phyloP scores from a whole-genome alignment of 176 grass and related monocot genomes.

The Zoysia pacifica region DNA sequence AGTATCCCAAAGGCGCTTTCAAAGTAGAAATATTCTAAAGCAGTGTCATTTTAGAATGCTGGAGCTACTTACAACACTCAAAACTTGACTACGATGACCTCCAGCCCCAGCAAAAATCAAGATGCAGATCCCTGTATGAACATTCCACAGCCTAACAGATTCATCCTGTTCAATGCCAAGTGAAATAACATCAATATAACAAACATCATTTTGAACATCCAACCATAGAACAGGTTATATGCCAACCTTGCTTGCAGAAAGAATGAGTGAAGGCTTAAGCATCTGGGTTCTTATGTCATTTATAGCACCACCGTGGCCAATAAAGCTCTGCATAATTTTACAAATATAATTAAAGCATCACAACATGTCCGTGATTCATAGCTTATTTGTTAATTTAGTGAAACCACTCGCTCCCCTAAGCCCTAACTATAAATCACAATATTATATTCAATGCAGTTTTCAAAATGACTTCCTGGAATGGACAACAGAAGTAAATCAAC shows the following conservation, averaged over 20 bases:
- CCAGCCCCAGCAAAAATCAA: slow-evolving; percentile 90
- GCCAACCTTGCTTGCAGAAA: slow-evolving; percentile 95
- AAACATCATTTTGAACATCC: background rate
- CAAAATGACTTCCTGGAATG: too few relatives aligned
- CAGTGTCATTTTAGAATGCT: slow-evolving; percentile 14
- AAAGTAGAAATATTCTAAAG: background rate
- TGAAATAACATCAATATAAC: slow-evolving; percentile 29
- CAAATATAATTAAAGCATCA: slow-evolving; percentile 19
- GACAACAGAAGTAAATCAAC: background rate
- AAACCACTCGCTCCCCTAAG: too few relatives aligned
- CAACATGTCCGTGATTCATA: background rate
- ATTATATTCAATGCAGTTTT: background rate
- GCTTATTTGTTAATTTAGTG: slow-evolving; percentile 17
- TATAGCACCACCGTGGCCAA: slow-evolving; percentile 91
- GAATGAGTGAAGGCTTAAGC: slow-evolving; percentile 83
- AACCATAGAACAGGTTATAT: slow-evolving; percentile 4
- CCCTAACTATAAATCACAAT: too few relatives aligned
- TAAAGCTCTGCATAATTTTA: slow-evolving; percentile 70
- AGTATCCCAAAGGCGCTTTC: background rate
- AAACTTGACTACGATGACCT: slow-evolving; percentile 93
- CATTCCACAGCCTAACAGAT: slow-evolving; percentile 96
- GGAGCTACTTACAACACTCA: slow-evolving; percentile 85
- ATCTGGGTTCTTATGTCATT: slow-evolving; percentile 95
- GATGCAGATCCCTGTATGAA: slow-evolving; percentile 94
- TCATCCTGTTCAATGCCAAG: slow-evolving; percentile 65